Evolutionary conservation across 164 flowering plant species (phyloP).

Genomic region (Litsea cubeba): DNA sequence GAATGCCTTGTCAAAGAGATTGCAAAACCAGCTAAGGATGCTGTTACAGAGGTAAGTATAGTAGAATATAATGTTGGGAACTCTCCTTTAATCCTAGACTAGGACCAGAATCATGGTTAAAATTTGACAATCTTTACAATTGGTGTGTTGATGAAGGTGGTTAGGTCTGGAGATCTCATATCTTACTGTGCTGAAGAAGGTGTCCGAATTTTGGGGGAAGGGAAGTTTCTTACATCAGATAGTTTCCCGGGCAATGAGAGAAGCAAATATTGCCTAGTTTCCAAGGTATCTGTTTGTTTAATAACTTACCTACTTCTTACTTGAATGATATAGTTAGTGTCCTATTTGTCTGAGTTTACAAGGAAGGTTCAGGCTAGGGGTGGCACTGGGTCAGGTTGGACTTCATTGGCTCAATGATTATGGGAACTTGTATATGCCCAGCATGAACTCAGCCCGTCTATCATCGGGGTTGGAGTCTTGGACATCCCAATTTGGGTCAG

Average conservation of each 20-base stretch:
- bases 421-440: too few relatives aligned
- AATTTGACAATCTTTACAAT: background rate
- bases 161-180: constrained; percentile 92
- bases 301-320: too few relatives aligned
- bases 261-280: constrained; percentile 86
- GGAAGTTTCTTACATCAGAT: constrained; percentile 82
- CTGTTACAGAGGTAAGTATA: constrained; percentile 85
- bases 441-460: too few relatives aligned
- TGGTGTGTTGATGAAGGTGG: constrained; percentile 54
- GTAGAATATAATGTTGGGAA: background rate
- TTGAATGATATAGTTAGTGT: background rate
- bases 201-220: constrained; percentile 86
- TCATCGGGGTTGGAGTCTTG: too few relatives aligned
- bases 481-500: too few relatives aligned
- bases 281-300: constrained; percentile 53
- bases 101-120: background rate
- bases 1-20: constrained; percentile 93
- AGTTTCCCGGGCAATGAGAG: constrained; percentile 99
- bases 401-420: background rate
- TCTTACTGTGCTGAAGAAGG: constrained; percentile 98
- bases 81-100: background rate
- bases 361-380: background rate
- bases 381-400: background rate
- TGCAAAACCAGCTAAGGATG: constrained; percentile 96
- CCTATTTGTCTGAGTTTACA: too few relatives aligned